Base-by-base conservation (phyloP, 2,329 filamentous ascomycete species). In the Colletotrichum brevisporum region DNA sequence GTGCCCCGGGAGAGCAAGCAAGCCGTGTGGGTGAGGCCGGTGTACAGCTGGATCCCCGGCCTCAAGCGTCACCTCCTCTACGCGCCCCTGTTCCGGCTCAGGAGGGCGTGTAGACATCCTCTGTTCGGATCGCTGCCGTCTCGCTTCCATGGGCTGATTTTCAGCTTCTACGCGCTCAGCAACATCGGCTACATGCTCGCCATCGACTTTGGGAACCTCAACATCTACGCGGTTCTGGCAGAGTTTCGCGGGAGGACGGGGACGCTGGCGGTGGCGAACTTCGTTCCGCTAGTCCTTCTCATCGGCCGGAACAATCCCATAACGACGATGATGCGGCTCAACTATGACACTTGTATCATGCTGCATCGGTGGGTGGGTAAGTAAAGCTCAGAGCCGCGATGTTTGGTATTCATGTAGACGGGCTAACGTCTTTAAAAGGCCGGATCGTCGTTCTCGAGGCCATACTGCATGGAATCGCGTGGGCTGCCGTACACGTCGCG, bases 301-400 rank as follows among this genome's bases (percentile, higher is more conserved):
- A 78, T 80, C 21, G 80, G 80, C 6, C 76, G 81, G 43, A 83
- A 81, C 71, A 84, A 83, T 65, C 81, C 81, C 12, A 67, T 83
- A 52, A 83, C 83, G 56, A 73, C 73, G 9, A 73, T 82, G 66
- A 77, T 83, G n/a, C 77, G 78, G 59, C 78, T 84, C 31, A 79
- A 79, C 12, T 83, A 80, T 70, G 81, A 82, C 69, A 81, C 78
- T 12, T 83, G 80, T 76, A 84, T 83, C 71, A 72, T 55, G 53
- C n/a, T 55, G 15, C 53, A 55, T 43, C 53, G 53, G 6, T 55
- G 53, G 53, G 41, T 55, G 41, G 53, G 53, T 55, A 16, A 15
- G 15, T 41, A 24, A 18, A 18, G 13, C n/a, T 10, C 21, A 24
- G 10, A 18, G 13, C n/a, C n/a, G 9, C 6, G n/a, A 55, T 16